Evolutionary conservation across 2,329 filamentous ascomycete genomes (phyloP).

Genomic region (Ampelomyces quisqualis): DNA sequence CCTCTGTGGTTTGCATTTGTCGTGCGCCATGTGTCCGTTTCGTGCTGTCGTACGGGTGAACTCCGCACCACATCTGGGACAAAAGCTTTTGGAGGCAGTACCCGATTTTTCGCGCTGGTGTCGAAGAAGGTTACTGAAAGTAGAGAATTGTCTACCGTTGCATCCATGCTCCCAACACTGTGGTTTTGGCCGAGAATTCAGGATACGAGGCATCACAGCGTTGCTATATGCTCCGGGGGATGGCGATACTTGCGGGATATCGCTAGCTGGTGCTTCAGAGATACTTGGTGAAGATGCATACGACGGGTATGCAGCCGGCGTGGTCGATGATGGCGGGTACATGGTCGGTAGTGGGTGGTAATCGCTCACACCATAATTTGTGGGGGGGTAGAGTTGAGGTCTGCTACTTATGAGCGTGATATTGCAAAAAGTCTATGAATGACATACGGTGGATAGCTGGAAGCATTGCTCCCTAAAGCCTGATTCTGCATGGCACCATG

Average conservation of each 20-base stretch:
- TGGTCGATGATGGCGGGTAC: slow-evolving; percentile 39
- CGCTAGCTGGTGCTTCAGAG: slow-evolving; percentile 18
- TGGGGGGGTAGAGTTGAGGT: slow-evolving; percentile 36
- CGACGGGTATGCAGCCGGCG: slow-evolving; percentile 34
- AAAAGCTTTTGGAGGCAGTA: slow-evolving; percentile 82
- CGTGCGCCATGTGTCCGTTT: slow-evolving; percentile 82
- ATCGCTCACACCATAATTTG: slow-evolving; percentile 36
- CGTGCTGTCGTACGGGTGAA: slow-evolving; percentile 87
- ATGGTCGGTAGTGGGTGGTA: slow-evolving; percentile 40
- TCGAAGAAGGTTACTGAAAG: slow-evolving; percentile 89
- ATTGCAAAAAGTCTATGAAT: background rate
- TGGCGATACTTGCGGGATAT: slow-evolving; percentile 30
- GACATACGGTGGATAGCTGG: slow-evolving; percentile 38
- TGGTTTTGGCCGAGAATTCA: slow-evolving; percentile 82
- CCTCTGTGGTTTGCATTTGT: slow-evolving; percentile 83
- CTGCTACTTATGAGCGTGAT: slow-evolving; percentile 21
- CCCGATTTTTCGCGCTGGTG: slow-evolving; percentile 95
- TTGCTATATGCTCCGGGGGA: slow-evolving; percentile 28
- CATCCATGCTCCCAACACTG: slow-evolving; percentile 98
- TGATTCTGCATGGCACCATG: slow-evolving; percentile 34
- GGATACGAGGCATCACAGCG: slow-evolving; percentile 54
- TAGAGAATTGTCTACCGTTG: slow-evolving; percentile 92
- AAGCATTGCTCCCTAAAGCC: slow-evolving; percentile 29
- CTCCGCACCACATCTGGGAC: slow-evolving; percentile 87
- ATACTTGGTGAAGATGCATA: slow-evolving; percentile 34